These are phyloP conservation scores for Phytopythium helicoides DNA, from an alignment of 352 stramenopile species.

Conservation along the genomic window DNA sequence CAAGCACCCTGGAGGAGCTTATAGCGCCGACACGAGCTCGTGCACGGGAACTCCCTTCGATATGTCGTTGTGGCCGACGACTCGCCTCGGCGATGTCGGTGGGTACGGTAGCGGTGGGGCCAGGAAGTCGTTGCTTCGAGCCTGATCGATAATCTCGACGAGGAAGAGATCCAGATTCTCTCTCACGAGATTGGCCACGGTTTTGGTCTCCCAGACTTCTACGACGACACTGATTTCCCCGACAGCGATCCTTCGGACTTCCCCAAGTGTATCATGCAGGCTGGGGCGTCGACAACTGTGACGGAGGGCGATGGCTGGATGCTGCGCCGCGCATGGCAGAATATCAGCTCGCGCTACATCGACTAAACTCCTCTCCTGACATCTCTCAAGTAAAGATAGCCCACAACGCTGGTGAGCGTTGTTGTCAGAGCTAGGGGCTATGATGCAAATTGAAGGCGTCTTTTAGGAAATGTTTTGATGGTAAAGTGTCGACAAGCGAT, in stretches of 20 bases:
- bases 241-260: constrained; percentile 6
- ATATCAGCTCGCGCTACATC: background rate
- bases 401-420: too few species aligned
- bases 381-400: too few species aligned
- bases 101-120: too few species aligned
- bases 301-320: constrained; percentile 24
- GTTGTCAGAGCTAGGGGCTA: too few species aligned
- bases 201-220: too few species aligned
- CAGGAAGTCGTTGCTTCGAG: too few species aligned
- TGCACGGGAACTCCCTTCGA: constrained; percentile 41
- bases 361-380: too few species aligned
- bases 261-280: constrained; percentile 18
- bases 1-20: constrained; percentile 35
- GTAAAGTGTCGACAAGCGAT: too few species aligned
- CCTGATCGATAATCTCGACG: constrained; percentile 10
- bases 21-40: constrained; percentile 25
- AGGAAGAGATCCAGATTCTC: constrained; percentile 8
- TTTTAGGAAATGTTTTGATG: too few species aligned
- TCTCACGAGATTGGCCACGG: constrained; percentile 14
- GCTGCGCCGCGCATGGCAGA: constrained; percentile 1
- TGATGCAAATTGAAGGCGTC: too few species aligned
- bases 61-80: constrained; percentile 46
- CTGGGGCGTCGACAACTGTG: constrained; percentile 17
- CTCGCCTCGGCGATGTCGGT: too few species aligned
- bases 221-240: constrained; percentile 10